A percentile compares a stretch with the other conserved stretches of the same genome.
These are phyloP conservation scores for Calocybe gangraenosa DNA, from an alignment of 768 basidiomycete species.

Conservation along the genomic window DNA sequence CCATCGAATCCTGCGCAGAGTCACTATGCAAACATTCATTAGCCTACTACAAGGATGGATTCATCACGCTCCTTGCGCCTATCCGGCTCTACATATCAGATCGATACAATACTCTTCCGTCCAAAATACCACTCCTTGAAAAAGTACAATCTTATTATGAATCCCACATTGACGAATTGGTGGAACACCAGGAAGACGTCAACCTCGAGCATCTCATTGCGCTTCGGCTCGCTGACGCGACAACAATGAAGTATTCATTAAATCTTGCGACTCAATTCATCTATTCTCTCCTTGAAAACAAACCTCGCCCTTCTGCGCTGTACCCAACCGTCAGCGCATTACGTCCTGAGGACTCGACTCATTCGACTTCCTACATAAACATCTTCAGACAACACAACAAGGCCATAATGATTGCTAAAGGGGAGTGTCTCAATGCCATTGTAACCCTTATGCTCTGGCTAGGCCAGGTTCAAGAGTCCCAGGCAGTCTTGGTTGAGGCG, in stretches of 20 bases:
- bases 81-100: conserved; percentile 12
- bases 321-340: neutral
- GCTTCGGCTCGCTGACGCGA: neutral
- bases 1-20: conserved; percentile 1
- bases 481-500: neutral
- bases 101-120: neutral
- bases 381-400: neutral
- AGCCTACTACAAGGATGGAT: conserved; percentile 4
- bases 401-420: neutral
- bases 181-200: conserved; percentile 1
- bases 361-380: neutral
- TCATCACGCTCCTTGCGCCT: conserved; percentile 13
- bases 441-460: neutral
- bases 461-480: conserved; percentile 4
- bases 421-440: neutral
- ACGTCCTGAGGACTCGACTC: neutral
- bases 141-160: conserved; percentile 4
- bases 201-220: conserved; percentile 10
- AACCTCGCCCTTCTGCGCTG: conserved; percentile 4
- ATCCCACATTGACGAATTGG: neutral
- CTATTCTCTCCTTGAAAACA: neutral
- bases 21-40: conserved; percentile 9
- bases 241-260: neutral
- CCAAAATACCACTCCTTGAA: conserved; percentile 2
- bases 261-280: neutral